Evolutionary conservation across 2,329 filamentous ascomycete species (phyloP).

Genomic region (Botryotinia calthae): DNA sequence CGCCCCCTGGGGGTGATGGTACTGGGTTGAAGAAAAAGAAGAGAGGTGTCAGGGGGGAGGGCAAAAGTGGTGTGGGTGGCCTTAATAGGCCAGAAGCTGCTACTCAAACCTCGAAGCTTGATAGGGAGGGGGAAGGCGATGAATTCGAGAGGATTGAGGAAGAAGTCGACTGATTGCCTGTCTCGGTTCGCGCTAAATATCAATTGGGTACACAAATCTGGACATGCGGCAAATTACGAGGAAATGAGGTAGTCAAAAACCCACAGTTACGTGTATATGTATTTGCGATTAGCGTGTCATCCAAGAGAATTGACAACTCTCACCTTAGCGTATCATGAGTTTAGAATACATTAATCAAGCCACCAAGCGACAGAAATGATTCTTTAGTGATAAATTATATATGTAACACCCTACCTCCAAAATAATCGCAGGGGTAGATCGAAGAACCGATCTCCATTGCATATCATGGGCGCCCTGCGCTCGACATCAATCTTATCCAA

Average conservation of each 20-base stretch:
- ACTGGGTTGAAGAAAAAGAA: slow-evolving; percentile 42
- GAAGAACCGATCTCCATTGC: neutral
- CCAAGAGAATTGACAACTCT: neutral
- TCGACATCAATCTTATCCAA: neutral
- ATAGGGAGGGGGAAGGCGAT: slow-evolving; percentile 25
- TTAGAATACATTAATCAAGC: neutral
- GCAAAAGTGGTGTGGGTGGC: slow-evolving; percentile 30
- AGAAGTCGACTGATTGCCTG: slow-evolving; percentile 33
- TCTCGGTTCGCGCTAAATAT: neutral
- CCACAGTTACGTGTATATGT: neutral
- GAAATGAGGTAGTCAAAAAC: neutral
- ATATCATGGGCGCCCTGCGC: neutral
- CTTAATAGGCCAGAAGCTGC: slow-evolving; percentile 24
- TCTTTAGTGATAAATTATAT: no score
- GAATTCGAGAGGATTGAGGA: slow-evolving; percentile 35
- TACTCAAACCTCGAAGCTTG: slow-evolving; percentile 24
- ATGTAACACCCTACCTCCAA: neutral
- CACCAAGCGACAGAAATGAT: neutral
- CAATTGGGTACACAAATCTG: neutral
- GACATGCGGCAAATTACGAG: neutral
- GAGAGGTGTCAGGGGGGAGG: slow-evolving; percentile 33
- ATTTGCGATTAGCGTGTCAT: neutral
- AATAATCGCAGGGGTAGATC: neutral
- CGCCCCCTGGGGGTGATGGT: slow-evolving; percentile 43
- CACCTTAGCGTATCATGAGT: neutral